These are phyloP conservation scores for Pythium plurisporium DNA, from an alignment of 352 stramenopile genomes.

Conservation along the genomic window DNA sequence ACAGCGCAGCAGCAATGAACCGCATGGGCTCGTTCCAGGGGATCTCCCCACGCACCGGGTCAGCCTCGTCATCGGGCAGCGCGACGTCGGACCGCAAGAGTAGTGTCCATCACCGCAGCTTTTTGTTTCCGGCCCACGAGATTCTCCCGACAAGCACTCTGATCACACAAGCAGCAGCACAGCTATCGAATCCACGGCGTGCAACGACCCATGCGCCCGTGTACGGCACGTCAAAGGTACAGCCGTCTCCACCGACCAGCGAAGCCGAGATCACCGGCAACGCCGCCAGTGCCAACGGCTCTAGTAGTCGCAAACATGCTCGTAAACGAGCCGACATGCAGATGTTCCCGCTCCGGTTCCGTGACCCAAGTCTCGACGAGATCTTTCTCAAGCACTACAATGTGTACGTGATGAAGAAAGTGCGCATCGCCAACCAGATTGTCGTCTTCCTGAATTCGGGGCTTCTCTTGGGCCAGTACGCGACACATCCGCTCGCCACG, in stretches of 20 bases:
- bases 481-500: slow-evolving; percentile 26
- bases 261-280: slow-evolving; percentile 8
- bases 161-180: slow-evolving; percentile 27
- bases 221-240: slow-evolving; percentile 34
- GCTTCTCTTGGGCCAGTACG: slow-evolving; percentile 49
- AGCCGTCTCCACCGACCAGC: slow-evolving; percentile 18
- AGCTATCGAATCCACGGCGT: slow-evolving; percentile 20
- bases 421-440: slow-evolving; percentile 47
- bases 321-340: slow-evolving; percentile 44
- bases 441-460: slow-evolving; percentile 39
- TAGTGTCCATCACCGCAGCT: slow-evolving; percentile 33
- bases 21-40: slow-evolving; percentile 12
- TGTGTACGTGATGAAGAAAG: slow-evolving; percentile 64
- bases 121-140: slow-evolving; percentile 36
- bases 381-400: slow-evolving; percentile 75
- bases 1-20: background rate
- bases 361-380: slow-evolving; percentile 55
- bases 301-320: background rate
- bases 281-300: no score
- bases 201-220: slow-evolving; percentile 20
- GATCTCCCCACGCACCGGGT: slow-evolving; percentile 18
- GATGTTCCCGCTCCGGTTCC: slow-evolving; percentile 51
- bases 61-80: slow-evolving; percentile 25
- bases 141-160: slow-evolving; percentile 39
- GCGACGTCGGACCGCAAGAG: slow-evolving; percentile 26